Percentiles rank a stretch among this genome's conserved stretches.
Conservation (phyloP, 768 basidiomycete species). For the Trametes gibbosa region DNA sequence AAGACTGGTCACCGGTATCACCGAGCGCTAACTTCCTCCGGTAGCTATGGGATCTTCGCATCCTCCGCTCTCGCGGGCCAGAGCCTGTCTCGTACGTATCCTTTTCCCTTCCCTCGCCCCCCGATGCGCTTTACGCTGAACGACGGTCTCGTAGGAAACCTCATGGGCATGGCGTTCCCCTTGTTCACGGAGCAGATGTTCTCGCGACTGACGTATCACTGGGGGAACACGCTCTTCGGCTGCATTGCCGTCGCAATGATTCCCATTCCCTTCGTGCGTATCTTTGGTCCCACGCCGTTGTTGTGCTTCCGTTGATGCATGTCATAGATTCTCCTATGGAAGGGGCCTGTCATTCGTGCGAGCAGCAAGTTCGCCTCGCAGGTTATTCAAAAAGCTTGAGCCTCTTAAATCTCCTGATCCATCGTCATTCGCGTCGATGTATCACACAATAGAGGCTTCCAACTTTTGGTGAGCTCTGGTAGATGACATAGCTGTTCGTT, state of each 20-base stretch:
- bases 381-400: constrained; percentile 13
- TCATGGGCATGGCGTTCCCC: constrained; percentile 44
- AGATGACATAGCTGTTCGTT: neutral
- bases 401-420: neutral
- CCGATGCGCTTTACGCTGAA: neutral
- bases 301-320: neutral
- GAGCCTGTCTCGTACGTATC: constrained; percentile 41
- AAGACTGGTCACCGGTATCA: too few relatives aligned
- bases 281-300: neutral
- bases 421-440: neutral
- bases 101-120: neutral
- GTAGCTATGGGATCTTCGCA: constrained; percentile 44
- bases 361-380: constrained; percentile 27
- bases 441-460: neutral
- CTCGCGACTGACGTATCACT: constrained; percentile 43
- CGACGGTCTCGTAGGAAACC: constrained; percentile 31
- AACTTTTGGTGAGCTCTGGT: too few relatives aligned
- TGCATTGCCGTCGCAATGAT: constrained; percentile 42
- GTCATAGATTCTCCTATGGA: constrained; percentile 24
- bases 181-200: constrained; percentile 50
- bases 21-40: neutral
- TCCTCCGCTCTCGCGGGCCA: constrained; percentile 56
- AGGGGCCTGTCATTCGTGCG: constrained; percentile 26
- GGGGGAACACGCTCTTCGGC: constrained; percentile 45
- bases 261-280: constrained; percentile 42